phyloP scores from a whole-genome alignment of 139 green algal genomes.

The Klebsormidium nitens region DNA sequence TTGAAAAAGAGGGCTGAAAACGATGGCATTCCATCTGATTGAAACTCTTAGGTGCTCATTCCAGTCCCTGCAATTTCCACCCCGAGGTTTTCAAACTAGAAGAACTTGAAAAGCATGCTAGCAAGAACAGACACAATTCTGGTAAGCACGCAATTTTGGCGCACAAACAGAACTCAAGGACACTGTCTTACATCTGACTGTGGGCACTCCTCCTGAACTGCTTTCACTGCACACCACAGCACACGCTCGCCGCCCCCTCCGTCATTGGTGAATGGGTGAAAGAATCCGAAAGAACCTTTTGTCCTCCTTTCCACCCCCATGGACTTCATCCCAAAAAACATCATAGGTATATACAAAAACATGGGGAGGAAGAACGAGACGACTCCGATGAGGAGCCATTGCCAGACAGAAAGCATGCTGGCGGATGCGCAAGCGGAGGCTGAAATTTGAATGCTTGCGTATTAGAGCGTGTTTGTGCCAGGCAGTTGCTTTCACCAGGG shows the following conservation, averaged over 20 bases:
- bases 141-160: neutral
- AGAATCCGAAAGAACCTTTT: constrained; percentile 70
- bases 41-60: too few relatives aligned
- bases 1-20: neutral
- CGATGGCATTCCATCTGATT: too few relatives aligned
- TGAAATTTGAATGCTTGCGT: too few relatives aligned
- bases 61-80: neutral
- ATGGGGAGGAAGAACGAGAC: too few relatives aligned
- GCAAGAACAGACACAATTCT: neutral
- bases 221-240: constrained; percentile 68
- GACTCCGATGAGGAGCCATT: too few relatives aligned
- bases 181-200: neutral
- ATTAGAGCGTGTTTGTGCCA: too few relatives aligned
- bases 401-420: too few relatives aligned
- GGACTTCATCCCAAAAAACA: too few relatives aligned
- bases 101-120: neutral
- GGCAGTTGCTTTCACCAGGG: too few relatives aligned
- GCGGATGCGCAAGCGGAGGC: too few relatives aligned
- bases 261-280: constrained; percentile 85
- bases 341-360: too few relatives aligned
- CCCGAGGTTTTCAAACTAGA: neutral
- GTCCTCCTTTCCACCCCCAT: too few relatives aligned
- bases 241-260: constrained; percentile 91
- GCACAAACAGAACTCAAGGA: neutral
- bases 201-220: constrained; percentile 18